Evolutionary conservation across 2,329 filamentous ascomycete species (phyloP).

Genomic region (Diaporthe sp.): DNA sequence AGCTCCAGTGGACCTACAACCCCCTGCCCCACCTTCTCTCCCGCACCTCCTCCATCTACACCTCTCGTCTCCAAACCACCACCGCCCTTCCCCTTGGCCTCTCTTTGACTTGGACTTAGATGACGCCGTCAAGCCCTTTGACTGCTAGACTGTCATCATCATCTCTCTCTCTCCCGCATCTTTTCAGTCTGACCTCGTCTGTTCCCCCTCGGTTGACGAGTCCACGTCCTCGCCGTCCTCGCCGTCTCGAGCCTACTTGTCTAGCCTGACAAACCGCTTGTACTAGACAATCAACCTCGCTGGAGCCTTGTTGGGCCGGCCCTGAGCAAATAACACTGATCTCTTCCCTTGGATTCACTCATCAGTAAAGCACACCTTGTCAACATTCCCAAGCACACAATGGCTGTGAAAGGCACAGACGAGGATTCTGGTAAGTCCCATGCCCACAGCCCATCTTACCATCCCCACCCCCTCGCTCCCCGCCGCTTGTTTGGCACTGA

Average conservation of each 20-base stretch:
- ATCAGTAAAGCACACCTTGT: background rate
- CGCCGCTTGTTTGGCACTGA: background rate
- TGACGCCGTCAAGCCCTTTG: background rate
- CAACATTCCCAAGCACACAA: background rate
- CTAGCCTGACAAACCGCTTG: constrained; percentile 22
- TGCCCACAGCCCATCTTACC: background rate
- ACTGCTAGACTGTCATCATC: constrained; percentile 15
- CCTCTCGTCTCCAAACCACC: constrained; percentile 11
- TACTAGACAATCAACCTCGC: constrained; percentile 11
- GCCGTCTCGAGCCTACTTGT: background rate
- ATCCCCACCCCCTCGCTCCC: too few relatives aligned
- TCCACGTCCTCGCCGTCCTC: background rate
- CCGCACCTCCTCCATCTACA: constrained; percentile 2
- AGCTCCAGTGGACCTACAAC: constrained; percentile 9
- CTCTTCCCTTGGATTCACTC: background rate
- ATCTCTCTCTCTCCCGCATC: background rate
- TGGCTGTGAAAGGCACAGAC: constrained; percentile 8
- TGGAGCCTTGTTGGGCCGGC: background rate
- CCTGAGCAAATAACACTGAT: background rate
- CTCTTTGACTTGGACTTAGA: background rate
- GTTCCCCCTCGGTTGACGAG: too few relatives aligned
- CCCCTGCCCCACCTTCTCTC: constrained; percentile 23
- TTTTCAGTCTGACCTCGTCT: background rate
- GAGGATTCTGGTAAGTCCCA: constrained; percentile 33
- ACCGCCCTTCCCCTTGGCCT: background rate